Evolutionary conservation across 768 basidiomycete genomes (phyloP), one percentile per base, ranked within the genome.

Genomic region (Tubosaeta brunneosetosa): DNA sequence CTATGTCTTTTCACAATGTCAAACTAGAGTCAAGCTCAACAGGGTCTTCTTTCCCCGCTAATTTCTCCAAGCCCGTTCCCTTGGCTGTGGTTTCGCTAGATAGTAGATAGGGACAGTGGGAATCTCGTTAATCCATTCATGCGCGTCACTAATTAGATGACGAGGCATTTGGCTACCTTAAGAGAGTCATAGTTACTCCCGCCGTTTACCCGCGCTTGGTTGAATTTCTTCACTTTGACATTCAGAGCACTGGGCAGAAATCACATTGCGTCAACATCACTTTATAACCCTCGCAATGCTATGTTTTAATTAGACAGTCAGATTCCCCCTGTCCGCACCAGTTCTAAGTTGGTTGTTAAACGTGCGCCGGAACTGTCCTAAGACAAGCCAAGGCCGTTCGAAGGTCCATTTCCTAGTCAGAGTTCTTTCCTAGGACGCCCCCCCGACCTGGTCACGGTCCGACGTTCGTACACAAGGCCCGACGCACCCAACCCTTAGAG

Each of bases 291-390:
- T 36, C 34, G 34, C 34, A 36, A 36, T 36, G 34, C 34, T 36
- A 36, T 36, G 34, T 36, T 36, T 36, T 36, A 36, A 36, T 36
- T 36, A 36, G 34, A 36, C 83, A 84, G 82, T 84, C 83, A 81
- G 82, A 84, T 84, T 84, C 82, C 82, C 83, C 82, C 80, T 80
- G 82, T 84, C 83, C 81, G 79, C 79, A 80, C 83, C 82, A 83
- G 81, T 83, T 84, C 82, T 82, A 79, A 83, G 77, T 83, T 61
- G 73, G 73, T 82, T 78, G 80, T 83, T 83, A 81, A 83, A 63
- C 72, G 74, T 77, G 66, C 76, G 66, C 79, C 78, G 69, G 80
- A 83, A 74, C 77, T 77, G 77, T 75, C 64, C 52, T 33, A 70
- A 74, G 69, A 67, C 77, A 78, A 78, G 78, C 77, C 75, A 75